Percentiles rank a stretch among this genome's conserved stretches.
Conservation (phyloP, 75 land plant species). For the Cryptomeria japonica region DNA sequence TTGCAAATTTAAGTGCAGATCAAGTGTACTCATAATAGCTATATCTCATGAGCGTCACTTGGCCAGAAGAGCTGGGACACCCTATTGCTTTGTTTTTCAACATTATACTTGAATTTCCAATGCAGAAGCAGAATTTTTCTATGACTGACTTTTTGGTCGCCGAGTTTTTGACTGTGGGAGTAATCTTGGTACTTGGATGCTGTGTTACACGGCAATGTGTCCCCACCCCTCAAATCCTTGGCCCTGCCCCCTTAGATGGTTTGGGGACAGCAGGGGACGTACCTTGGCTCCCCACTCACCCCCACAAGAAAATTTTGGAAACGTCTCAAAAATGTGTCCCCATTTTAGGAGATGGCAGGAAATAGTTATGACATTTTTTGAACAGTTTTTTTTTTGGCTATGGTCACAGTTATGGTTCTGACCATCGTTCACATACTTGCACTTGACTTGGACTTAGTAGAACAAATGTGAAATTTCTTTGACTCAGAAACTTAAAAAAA, state of each 20-base stretch:
- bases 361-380: neutral
- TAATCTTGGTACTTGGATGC: neutral
- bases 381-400: neutral
- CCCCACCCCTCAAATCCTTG: no score
- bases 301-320: no score
- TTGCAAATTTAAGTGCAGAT: neutral
- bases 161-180: neutral
- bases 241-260: no score
- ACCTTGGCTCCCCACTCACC: no score
- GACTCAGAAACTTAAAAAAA: no score
- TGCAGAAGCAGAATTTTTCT: neutral
- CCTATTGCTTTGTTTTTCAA: neutral
- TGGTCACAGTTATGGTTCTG: neutral
- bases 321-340: no score
- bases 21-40: neutral
- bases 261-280: no score
- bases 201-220: neutral
- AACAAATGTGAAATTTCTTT: no score
- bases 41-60: neutral
- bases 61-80: neutral
- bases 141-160: neutral
- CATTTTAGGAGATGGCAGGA: no score
- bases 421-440: no score
- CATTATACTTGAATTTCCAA: neutral
- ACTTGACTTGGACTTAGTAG: no score